These are phyloP conservation scores for Lentinula aciculospora DNA, from an alignment of 768 basidiomycete genomes.

Conservation along the genomic window DNA sequence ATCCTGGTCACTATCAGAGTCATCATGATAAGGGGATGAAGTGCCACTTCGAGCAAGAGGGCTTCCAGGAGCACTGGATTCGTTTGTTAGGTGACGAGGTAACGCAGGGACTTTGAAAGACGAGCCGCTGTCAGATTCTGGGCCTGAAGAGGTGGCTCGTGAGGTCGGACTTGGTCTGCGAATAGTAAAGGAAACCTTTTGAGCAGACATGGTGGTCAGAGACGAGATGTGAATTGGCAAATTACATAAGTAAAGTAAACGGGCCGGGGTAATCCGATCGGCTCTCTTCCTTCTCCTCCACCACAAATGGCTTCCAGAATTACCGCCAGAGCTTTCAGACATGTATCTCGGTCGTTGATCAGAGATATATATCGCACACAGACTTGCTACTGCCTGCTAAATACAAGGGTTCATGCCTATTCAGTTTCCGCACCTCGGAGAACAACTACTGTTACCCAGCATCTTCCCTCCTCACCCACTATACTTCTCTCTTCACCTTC, in stretches of 20 bases:
- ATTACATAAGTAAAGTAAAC: too few relatives aligned
- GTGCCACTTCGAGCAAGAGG: constrained; percentile 47
- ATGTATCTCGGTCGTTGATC: background rate
- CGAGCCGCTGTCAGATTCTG: constrained; percentile 50
- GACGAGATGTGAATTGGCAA: background rate
- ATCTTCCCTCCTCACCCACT: constrained; percentile 42
- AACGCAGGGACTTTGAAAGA: constrained; percentile 54
- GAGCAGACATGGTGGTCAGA: constrained; percentile 17
- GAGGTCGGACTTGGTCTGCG: constrained; percentile 72
- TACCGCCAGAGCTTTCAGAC: background rate
- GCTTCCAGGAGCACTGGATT: constrained; percentile 41
- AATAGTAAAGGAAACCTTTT: constrained; percentile 78
- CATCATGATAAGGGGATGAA: constrained; percentile 40
- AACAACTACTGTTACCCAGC: constrained; percentile 30
- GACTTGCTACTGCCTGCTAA: background rate
- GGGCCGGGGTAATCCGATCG: too few relatives aligned
- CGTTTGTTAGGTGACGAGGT: constrained; percentile 47
- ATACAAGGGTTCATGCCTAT: constrained; percentile 12
- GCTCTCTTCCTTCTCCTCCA: background rate
- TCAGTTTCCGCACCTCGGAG: constrained; percentile 16
- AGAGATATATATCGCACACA: background rate
- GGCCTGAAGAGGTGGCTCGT: constrained; percentile 54
- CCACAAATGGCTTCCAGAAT: constrained; percentile 3
- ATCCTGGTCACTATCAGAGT: constrained; percentile 61
- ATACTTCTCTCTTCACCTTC: constrained; percentile 47